Evolutionary conservation across 2,329 filamentous ascomycete genomes (phyloP).

Genomic region (Kalmusia sp.): DNA sequence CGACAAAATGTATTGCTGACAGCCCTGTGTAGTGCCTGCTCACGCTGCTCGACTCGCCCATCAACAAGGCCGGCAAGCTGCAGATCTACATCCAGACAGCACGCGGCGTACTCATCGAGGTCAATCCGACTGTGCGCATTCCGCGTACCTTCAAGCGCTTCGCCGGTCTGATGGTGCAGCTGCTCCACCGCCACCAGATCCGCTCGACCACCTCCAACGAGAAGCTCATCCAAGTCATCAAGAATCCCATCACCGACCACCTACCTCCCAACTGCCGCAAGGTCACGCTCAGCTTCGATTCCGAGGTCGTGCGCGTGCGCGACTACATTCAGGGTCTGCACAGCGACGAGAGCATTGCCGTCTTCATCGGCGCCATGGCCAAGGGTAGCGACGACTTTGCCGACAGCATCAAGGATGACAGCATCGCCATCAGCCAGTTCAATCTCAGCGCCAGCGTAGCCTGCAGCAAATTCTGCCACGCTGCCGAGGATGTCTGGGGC

Average conservation of each 20-base stretch:
- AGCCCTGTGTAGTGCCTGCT: constrained; percentile 78
- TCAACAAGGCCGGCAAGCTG: constrained; percentile 97
- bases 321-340: constrained; percentile 85
- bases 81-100: constrained; percentile 99
- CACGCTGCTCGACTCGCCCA: constrained; percentile 93
- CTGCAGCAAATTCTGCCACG: constrained; percentile 99
- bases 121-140: constrained; percentile 97
- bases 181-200: constrained; percentile 94
- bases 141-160: constrained; percentile 99
- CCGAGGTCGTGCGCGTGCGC: constrained; percentile 82
- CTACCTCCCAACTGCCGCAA: constrained; percentile 97
- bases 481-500: constrained; percentile 94
- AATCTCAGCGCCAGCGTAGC: constrained; percentile 96
- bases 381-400: constrained; percentile 97
- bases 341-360: constrained; percentile 90
- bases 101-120: constrained; percentile 96
- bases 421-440: constrained; percentile 98
- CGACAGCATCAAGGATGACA: constrained; percentile 92
- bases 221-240: constrained; percentile 96
- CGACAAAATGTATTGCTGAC: constrained; percentile 21
- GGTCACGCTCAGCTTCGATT: constrained; percentile 94
- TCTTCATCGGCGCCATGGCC: constrained; percentile 98
- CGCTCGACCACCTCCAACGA: constrained; percentile 96
- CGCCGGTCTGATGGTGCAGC: constrained; percentile 96
- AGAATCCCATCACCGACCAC: constrained; percentile 97